Percentiles rank a stretch among this genome's conserved stretches.
phyloP scores from a whole-genome alignment of 495 filamentous ascomycete genomes.

The Aspergillus cristatus region DNA sequence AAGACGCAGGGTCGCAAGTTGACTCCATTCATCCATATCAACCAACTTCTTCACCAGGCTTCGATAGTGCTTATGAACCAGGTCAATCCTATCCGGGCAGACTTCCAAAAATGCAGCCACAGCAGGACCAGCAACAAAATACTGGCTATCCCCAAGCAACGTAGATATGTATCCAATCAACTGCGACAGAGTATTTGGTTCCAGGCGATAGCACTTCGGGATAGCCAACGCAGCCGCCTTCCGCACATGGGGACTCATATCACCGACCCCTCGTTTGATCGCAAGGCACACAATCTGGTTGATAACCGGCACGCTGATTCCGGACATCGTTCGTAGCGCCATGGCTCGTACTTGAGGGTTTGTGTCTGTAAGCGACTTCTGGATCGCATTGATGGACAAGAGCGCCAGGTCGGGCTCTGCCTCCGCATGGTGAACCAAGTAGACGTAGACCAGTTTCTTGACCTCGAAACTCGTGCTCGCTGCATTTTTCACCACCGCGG shows the following conservation, averaged over 20 bases:
- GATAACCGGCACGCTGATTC: slow-evolving; percentile 94
- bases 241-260: slow-evolving; percentile 90
- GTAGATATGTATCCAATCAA: slow-evolving; percentile 67
- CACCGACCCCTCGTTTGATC: slow-evolving; percentile 82
- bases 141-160: slow-evolving; percentile 81
- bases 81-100: slow-evolving; percentile 73
- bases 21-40: slow-evolving; percentile 99
- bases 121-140: slow-evolving; percentile 88
- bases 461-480: slow-evolving; percentile 85
- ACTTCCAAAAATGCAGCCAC: slow-evolving; percentile 82
- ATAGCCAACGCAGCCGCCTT: slow-evolving; percentile 92
- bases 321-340: slow-evolving; percentile 89
- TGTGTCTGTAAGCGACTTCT: slow-evolving; percentile 87
- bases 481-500: slow-evolving; percentile 92
- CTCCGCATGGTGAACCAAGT: slow-evolving; percentile 91
- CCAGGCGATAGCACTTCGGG: slow-evolving; percentile 92
- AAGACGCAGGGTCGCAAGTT: slow-evolving; percentile 69
- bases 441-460: slow-evolving; percentile 97
- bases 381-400: slow-evolving; percentile 95
- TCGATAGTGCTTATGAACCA: slow-evolving; percentile 86
- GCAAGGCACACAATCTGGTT: slow-evolving; percentile 95
- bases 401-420: slow-evolving; percentile 90
- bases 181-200: slow-evolving; percentile 77
- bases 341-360: slow-evolving; percentile 86
- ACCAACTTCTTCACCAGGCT: slow-evolving; percentile 78